phyloP scores from a whole-genome alignment of 1,284 basidiomycete species.

The Moniliella sp. region DNA sequence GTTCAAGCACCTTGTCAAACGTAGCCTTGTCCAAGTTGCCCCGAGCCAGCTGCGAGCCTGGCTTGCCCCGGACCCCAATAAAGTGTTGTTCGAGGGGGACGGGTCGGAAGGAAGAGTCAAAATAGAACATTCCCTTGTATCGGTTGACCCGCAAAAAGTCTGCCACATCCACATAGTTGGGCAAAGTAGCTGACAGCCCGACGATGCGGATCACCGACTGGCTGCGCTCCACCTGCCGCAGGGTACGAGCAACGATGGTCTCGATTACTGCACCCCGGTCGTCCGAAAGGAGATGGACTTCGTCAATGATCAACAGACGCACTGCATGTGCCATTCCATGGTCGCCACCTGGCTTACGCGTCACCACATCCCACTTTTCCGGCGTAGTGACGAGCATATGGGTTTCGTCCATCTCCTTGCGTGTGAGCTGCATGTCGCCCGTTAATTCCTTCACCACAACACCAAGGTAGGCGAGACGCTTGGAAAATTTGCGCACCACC shows the following conservation, averaged over 20 bases:
- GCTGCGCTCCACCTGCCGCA: constrained; percentile 79
- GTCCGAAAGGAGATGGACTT: constrained; percentile 90
- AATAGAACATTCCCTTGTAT: constrained; percentile 83
- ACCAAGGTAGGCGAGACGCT: constrained; percentile 67
- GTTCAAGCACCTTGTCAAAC: constrained; percentile 49
- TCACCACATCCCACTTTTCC: constrained; percentile 99
- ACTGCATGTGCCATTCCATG: constrained; percentile 69
- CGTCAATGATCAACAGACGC: constrained; percentile 87
- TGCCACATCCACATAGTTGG: constrained; percentile 89
- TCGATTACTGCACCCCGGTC: constrained; percentile 96
- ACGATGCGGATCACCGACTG: constrained; percentile 96
- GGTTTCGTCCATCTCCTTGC: constrained; percentile 76
- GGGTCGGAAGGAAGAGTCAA: constrained; percentile 89
- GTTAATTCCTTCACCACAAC: constrained; percentile 79
- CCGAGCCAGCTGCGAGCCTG: constrained; percentile 50
- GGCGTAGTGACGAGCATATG: constrained; percentile 98
- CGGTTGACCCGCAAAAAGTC: constrained; percentile 80
- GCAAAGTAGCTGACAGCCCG: constrained; percentile 87
- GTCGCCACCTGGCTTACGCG: constrained; percentile 83
- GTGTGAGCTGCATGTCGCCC: constrained; percentile 91
- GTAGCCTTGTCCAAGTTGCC: constrained; percentile 73
- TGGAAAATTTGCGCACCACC: constrained; percentile 75
- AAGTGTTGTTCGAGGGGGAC: constrained; percentile 96
- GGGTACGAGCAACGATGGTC: constrained; percentile 83
- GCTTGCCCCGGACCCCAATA: constrained; percentile 79